A percentile compares a stretch with the other conserved stretches of the same genome.
These are phyloP conservation scores for Gossypium gossypioides DNA, from an alignment of 441 rosid genomes.

Conservation along the genomic window DNA sequence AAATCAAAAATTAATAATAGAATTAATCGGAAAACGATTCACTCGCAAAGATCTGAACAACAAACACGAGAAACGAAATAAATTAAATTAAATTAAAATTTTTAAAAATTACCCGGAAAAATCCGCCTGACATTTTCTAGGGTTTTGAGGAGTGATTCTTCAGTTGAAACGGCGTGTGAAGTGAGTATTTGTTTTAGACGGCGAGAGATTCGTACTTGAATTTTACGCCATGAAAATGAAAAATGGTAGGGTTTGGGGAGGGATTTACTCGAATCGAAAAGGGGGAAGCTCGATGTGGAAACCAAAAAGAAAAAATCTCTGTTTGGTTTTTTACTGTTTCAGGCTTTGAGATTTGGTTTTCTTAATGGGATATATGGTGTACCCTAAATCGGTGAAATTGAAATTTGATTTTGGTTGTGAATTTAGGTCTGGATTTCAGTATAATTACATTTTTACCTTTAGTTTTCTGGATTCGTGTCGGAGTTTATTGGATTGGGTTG, in stretches of 20 bases:
- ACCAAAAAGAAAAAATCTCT: neutral
- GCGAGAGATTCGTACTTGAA: neutral
- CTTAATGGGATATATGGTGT: neutral
- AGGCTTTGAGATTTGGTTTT: neutral
- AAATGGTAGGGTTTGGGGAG: constrained; percentile 2
- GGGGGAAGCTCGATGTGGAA: neutral
- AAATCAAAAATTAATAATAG: neutral
- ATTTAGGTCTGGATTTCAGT: neutral
- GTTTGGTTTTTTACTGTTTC: neutral
- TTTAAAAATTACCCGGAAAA: constrained; percentile 53
- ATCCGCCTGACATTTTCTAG: constrained; percentile 85
- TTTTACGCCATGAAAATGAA: constrained; percentile 3
- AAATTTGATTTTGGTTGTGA: neutral
- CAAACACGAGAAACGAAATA: neutral
- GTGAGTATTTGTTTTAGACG: neutral
- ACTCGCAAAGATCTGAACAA: neutral
- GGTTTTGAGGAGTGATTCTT: constrained; percentile 25
- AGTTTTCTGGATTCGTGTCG: neutral
- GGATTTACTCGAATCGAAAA: neutral
- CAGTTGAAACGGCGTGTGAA: neutral
- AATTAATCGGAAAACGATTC: neutral
- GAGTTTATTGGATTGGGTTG: neutral
- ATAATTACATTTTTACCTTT: neutral
- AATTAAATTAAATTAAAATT: neutral
- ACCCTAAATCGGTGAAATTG: neutral